Base-by-base conservation (phyloP, 306 rosid species). In the Vigna angularis region DNA sequence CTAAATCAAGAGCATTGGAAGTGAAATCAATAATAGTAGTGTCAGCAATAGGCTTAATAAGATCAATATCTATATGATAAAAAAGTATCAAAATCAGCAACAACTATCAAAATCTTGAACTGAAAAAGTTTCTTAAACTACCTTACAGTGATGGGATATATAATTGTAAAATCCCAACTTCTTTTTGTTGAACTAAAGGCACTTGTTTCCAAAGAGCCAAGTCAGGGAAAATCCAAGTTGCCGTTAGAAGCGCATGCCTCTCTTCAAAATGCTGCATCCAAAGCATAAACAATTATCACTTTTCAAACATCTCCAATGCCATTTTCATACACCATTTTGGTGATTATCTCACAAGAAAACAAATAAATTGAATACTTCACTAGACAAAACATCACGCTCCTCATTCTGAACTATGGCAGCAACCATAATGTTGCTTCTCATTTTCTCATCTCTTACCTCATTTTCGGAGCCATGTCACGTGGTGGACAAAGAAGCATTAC, bases 401-500 rank as follows among this genome's bases (percentile, higher is more conserved):
- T 22, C 24, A 11, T 0, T 10, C 14, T 24, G 16, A 66, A 66
- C 6, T 6, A 40, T 51, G 49, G 12, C 38, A 49, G 10, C 20
- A 18, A 0, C 73, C 26, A 4, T 79, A 24, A 13, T 72, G 61
- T 17, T 74, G 57, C 42, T 87, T 48, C 67, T 87, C 76, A 13
- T 55, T 32, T 74, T 83, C 45, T 42, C 71, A 9, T 56, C 40
- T 5, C 11, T 69, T 4, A 8, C 68, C 84, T 74, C 83, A 28
- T 28, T 50, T 67, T 70, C 84, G 0, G 34, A 84, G 59, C 80
- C 96, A 2, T 89, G 92, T 20, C 83, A 84, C 47, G 69, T 34
- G 4, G 82, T 84, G 6, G 91, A 89, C 78, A 83, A 61, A 86
- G 85, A 86, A 65, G 90, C 88, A 56, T 81, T 89, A 4, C 85